Evolutionary conservation across 352 stramenopile genomes (phyloP).

Genomic region (Phytophthora rubi): DNA sequence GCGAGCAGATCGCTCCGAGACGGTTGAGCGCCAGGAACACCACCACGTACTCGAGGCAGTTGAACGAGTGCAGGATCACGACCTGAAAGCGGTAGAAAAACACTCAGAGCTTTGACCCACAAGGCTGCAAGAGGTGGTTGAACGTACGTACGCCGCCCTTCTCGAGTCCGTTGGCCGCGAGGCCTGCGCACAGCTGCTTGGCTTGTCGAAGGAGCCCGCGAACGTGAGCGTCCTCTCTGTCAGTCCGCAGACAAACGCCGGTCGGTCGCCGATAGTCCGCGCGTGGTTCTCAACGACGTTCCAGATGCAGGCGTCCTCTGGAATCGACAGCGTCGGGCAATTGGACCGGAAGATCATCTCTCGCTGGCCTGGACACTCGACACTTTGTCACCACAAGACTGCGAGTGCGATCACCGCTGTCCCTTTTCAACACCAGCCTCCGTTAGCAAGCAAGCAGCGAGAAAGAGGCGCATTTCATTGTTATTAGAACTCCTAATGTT

Average conservation of each 20-base stretch:
- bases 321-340: conserved; percentile 32
- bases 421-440: background rate
- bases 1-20: background rate
- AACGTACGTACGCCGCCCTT: conserved; percentile 44
- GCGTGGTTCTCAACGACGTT: conserved; percentile 48
- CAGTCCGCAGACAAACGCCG: conserved; percentile 51
- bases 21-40: conserved; percentile 2
- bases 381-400: background rate
- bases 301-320: conserved; percentile 46
- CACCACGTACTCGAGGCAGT: conserved; percentile 1
- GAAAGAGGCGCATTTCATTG: background rate
- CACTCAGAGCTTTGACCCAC: background rate
- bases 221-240: conserved; percentile 49
- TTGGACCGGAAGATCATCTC: conserved; percentile 54
- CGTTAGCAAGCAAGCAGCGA: background rate
- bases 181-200: conserved; percentile 36
- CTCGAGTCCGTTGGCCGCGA: conserved; percentile 46
- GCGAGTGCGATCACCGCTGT: background rate
- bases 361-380: background rate
- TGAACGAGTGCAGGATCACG: conserved; percentile 47
- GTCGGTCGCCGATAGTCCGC: conserved; percentile 21
- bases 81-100: conserved; percentile 42
- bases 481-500: background rate
- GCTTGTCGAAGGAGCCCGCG: conserved; percentile 29
- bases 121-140: no score